phyloP scores from a whole-genome alignment of 345 rosid species.

The Anastatica hierochuntica region DNA sequence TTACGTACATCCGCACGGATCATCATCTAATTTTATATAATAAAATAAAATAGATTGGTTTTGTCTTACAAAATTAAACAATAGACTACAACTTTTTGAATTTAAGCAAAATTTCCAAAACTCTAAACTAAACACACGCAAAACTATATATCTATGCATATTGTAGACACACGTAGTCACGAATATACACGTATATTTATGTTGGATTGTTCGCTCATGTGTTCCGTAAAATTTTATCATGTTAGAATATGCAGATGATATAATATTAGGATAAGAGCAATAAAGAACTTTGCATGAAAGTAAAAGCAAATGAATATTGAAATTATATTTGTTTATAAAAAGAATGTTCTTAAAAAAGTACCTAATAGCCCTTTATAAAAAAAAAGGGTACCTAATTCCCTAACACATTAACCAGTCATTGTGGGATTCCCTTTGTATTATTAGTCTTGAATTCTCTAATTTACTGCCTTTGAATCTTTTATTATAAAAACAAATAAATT shows the following conservation, averaged over 20 bases:
- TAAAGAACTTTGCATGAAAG: slow-evolving; percentile 21
- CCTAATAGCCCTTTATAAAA: too few relatives aligned
- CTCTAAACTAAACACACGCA: too few relatives aligned
- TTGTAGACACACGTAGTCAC: not conserved
- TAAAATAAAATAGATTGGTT: too few relatives aligned
- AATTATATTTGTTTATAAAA: not conserved
- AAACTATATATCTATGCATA: not conserved
- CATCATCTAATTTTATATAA: too few relatives aligned
- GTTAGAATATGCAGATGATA: slow-evolving; percentile 25
- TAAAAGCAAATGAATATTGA: slow-evolving; percentile 1
- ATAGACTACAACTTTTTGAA: not conserved
- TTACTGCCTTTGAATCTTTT: not conserved
- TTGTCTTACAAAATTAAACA: too few relatives aligned
- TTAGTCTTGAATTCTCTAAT: slow-evolving; percentile 2
- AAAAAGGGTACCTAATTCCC: slow-evolving; percentile 27
- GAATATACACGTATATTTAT: slow-evolving; percentile 24
- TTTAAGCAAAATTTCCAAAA: too few relatives aligned
- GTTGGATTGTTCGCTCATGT: slow-evolving; percentile 20
- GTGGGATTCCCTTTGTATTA: slow-evolving; percentile 18
- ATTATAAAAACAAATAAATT: not conserved
- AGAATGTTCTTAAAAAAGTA: slow-evolving; percentile 8
- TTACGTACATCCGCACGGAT: too few relatives aligned
- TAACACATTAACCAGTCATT: slow-evolving; percentile 24
- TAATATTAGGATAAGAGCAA: slow-evolving; percentile 13
- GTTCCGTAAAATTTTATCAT: slow-evolving; percentile 8